phyloP scores from a whole-genome alignment of 495 filamentous ascomycete genomes.

The Penicillium malachiteum region DNA sequence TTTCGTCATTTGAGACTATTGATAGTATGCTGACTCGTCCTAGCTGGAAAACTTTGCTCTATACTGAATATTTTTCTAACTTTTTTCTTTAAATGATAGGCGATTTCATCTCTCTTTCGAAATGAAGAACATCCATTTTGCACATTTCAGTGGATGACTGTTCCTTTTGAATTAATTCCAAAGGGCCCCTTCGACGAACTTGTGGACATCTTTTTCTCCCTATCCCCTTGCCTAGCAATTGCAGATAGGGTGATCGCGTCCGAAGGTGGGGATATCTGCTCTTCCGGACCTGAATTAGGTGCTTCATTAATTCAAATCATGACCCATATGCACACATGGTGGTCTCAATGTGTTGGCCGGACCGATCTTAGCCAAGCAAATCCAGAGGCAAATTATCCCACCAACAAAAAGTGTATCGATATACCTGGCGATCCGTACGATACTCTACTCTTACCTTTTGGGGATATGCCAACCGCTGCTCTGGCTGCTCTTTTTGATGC shows the following conservation, averaged over 20 bases:
- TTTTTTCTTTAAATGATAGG: neutral
- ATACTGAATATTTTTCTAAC: neutral
- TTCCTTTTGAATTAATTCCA: constrained; percentile 10
- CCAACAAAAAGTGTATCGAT: neutral
- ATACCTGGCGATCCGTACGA: constrained; percentile 2
- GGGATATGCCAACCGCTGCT: constrained; percentile 17
- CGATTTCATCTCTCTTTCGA: constrained; percentile 6
- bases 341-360: constrained; percentile 5
- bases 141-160: constrained; percentile 4
- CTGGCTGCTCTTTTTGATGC: constrained; percentile 9
- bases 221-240: constrained; percentile 9
- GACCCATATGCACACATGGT: constrained; percentile 9
- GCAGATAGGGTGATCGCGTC: neutral
- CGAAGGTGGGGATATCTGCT: neutral
- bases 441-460: constrained; percentile 6
- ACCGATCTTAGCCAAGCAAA: neutral
- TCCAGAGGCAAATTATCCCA: neutral
- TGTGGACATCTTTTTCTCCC: constrained; percentile 12
- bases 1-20: constrained; percentile 18
- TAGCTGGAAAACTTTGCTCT: neutral
- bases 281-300: neutral
- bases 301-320: neutral
- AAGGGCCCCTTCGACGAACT: constrained; percentile 14
- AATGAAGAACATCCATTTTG: constrained; percentile 15
- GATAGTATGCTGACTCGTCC: neutral